phyloP scores from a whole-genome alignment of 306 rosid genomes.

The Potentilla sterilis region DNA sequence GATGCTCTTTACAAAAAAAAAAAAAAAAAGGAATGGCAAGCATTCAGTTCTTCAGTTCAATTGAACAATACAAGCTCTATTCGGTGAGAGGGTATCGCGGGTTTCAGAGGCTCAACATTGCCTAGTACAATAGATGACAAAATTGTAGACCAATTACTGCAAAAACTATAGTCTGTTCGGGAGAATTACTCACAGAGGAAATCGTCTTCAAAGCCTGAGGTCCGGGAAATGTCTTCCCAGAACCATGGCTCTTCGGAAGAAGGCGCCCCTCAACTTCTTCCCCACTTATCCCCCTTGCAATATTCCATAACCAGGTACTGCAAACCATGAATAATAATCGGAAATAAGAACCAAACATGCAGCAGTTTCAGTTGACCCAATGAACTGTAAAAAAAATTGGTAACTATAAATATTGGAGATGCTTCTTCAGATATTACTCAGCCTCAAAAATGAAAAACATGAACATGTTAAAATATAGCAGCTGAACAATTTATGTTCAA shows the following conservation, averaged over 20 bases:
- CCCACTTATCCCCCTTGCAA: constrained; percentile 84
- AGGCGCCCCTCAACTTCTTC: constrained; percentile 91
- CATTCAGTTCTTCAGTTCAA: too few species aligned
- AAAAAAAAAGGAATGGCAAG: too few species aligned
- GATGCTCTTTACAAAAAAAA: too few species aligned
- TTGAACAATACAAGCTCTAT: too few species aligned
- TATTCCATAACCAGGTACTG: constrained; percentile 98
- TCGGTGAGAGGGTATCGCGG: too few species aligned
- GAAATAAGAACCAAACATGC: constrained; percentile 28
- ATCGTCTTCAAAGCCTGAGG: constrained; percentile 77
- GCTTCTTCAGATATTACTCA: not conserved
- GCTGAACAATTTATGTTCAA: not conserved
- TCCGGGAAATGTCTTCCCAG: constrained; percentile 96
- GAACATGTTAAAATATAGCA: not conserved
- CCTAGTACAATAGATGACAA: not conserved
- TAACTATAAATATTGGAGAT: not conserved
- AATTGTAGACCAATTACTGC: not conserved
- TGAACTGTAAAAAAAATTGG: not conserved
- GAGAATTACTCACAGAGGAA: constrained; percentile 54
- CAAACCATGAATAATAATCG: constrained; percentile 35
- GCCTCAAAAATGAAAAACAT: not conserved
- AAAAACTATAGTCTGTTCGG: not conserved
- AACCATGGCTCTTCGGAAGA: constrained; percentile 96
- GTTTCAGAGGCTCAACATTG: too few species aligned
- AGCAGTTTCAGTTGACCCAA: constrained; percentile 15